Conservation (phyloP, 2,329 filamentous ascomycete genomes). For the Nemania abortiva region DNA sequence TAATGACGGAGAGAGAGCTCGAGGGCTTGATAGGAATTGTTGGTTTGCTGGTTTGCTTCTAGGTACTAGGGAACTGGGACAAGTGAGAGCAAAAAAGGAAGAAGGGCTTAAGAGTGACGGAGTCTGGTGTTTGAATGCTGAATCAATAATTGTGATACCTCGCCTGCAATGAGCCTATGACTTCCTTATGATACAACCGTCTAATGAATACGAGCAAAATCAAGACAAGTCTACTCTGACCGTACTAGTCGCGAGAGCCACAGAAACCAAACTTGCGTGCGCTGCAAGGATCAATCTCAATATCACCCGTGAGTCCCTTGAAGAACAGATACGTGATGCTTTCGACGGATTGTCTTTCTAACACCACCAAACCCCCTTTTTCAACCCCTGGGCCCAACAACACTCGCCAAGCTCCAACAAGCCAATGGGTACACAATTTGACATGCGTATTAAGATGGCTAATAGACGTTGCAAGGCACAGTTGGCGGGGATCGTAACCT, state of each 20-base stretch:
- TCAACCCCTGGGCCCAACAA: conserved; percentile 11
- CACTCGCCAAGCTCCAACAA: conserved; percentile 5
- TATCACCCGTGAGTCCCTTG: conserved; percentile 13
- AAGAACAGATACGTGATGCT: conserved; percentile 15
- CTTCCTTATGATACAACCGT: conserved; percentile 42
- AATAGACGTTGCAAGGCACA: conserved; percentile 1
- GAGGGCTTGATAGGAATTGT: neutral
- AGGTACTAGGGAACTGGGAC: neutral
- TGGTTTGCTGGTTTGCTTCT: neutral
- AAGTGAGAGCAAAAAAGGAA: neutral
- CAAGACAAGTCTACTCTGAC: conserved; percentile 23
- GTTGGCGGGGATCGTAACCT: neutral
- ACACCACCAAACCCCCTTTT: conserved; percentile 8
- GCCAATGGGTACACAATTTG: neutral
- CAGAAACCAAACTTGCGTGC: conserved; percentile 26
- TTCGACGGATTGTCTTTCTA: conserved; percentile 12
- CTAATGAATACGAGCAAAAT: conserved; percentile 40
- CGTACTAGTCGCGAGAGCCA: conserved; percentile 16
- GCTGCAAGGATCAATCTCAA: conserved; percentile 12
- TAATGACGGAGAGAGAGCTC: conserved; percentile 10
- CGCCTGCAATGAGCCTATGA: conserved; percentile 33
- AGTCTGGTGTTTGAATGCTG: conserved; percentile 12
- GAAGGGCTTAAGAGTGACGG: neutral
- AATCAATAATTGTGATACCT: conserved; percentile 37
- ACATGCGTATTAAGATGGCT: conserved; percentile 8